These are phyloP conservation scores for Herpomyces periplanetae DNA, from an alignment of 2,329 filamentous ascomycete genomes.

Conservation along the genomic window DNA sequence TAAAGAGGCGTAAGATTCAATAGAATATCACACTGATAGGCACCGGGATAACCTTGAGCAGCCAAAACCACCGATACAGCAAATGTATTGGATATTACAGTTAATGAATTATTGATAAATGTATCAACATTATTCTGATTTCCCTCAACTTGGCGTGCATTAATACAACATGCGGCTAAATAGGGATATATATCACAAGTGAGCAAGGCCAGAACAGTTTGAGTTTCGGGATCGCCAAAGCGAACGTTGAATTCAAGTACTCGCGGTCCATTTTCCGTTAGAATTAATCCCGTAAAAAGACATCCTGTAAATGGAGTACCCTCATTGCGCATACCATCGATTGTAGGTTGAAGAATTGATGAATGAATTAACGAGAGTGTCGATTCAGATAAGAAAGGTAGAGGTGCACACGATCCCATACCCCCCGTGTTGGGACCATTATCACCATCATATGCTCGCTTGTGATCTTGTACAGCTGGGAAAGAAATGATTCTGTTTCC, in stretches of 20 bases:
- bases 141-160: conserved; percentile 57
- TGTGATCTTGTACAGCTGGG: conserved; percentile 81
- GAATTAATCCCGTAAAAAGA: no score
- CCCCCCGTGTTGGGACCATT: conserved; percentile 73
- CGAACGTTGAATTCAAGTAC: conserved; percentile 74
- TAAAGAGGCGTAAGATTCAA: conserved; percentile 18
- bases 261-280: conserved; percentile 39
- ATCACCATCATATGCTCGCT: conserved; percentile 66
- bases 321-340: conserved; percentile 54
- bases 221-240: conserved; percentile 67
- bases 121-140: conserved; percentile 51
- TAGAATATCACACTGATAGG: conserved; percentile 36
- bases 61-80: conserved; percentile 80
- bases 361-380: conserved; percentile 18
- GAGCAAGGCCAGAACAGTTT: conserved; percentile 43
- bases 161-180: no score
- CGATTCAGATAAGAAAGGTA: conserved; percentile 10
- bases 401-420: conserved; percentile 92
- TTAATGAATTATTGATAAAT: conserved; percentile 28
- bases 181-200: conserved; percentile 29
- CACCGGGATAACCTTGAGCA: conserved; percentile 54
- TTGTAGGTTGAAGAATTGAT: conserved; percentile 53
- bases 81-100: conserved; percentile 25
- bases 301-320: conserved; percentile 8
- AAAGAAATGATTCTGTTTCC: conserved; percentile 46